phyloP scores from a whole-genome alignment of 208 protist genomes.

The Crithidia fasciculata region DNA sequence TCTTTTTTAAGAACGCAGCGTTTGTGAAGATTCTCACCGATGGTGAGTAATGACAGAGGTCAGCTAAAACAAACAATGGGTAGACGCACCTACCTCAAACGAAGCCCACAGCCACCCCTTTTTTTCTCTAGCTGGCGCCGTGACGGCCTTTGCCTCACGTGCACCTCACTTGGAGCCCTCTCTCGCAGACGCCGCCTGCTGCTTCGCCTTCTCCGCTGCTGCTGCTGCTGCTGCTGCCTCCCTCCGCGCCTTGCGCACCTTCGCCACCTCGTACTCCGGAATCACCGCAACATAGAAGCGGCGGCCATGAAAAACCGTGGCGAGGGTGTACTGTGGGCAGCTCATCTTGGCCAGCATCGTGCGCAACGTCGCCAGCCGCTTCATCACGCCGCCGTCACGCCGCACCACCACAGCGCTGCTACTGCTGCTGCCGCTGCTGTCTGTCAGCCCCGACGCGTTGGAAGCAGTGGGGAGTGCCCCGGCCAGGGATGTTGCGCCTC shows the following conservation, averaged over 20 bases:
- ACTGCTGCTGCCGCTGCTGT: neutral
- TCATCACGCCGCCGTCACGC: conserved; percentile 31
- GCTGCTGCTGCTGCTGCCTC: conserved; percentile 1
- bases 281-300: conserved; percentile 77
- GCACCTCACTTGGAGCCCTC: neutral
- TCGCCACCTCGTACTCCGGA: conserved; percentile 79
- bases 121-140: too few species aligned
- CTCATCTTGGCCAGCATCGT: conserved; percentile 81
- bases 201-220: neutral
- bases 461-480: conserved; percentile 1
- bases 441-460: neutral
- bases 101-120: too few species aligned
- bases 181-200: neutral
- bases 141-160: neutral
- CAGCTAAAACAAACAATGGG: neutral
- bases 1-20: neutral
- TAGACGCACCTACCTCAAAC: too few species aligned
- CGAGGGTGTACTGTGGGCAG: conserved; percentile 86
- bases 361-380: conserved; percentile 47
- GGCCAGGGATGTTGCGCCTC: conserved; percentile 10
- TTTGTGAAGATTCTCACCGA: neutral
- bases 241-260: conserved; percentile 37
- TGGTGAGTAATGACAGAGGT: neutral
- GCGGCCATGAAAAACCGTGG: conserved; percentile 66
- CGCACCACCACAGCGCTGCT: conserved; percentile 11